These are phyloP conservation scores for Rhodofomes roseus DNA, from an alignment of 1,284 basidiomycete genomes.

Conservation along the genomic window DNA sequence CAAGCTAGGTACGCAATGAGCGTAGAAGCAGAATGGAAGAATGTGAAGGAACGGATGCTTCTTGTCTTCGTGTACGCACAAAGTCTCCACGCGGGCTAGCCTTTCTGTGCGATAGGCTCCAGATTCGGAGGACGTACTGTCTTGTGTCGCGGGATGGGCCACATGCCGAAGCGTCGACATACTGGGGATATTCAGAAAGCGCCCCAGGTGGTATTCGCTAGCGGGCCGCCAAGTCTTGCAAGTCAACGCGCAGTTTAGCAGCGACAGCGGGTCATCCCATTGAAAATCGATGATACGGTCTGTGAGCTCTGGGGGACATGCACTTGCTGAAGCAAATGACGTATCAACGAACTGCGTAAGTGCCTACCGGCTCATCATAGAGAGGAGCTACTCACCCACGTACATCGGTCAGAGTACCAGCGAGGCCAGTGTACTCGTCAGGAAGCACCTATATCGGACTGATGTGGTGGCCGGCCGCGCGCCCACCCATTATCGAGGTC, in stretches of 20 bases:
- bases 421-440: too few relatives aligned
- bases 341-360: too few relatives aligned
- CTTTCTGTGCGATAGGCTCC: not conserved
- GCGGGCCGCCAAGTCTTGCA: not conserved
- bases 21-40: not conserved
- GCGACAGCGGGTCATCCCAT: not conserved
- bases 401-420: too few relatives aligned
- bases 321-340: too few relatives aligned
- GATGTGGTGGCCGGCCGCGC: too few relatives aligned
- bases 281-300: not conserved
- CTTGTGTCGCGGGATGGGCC: too few relatives aligned
- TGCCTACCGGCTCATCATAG: too few relatives aligned
- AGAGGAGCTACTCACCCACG: too few relatives aligned
- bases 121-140: not conserved
- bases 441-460: too few relatives aligned
- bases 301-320: too few relatives aligned
- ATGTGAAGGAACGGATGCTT: not conserved
- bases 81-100: not conserved
- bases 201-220: not conserved
- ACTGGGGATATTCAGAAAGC: not conserved
- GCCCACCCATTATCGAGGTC: too few relatives aligned
- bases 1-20: not conserved
- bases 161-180: not conserved
- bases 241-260: not conserved
- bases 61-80: not conserved